These are phyloP conservation scores for Mycena maculata DNA, from an alignment of 768 basidiomycete species.

Conservation along the genomic window DNA sequence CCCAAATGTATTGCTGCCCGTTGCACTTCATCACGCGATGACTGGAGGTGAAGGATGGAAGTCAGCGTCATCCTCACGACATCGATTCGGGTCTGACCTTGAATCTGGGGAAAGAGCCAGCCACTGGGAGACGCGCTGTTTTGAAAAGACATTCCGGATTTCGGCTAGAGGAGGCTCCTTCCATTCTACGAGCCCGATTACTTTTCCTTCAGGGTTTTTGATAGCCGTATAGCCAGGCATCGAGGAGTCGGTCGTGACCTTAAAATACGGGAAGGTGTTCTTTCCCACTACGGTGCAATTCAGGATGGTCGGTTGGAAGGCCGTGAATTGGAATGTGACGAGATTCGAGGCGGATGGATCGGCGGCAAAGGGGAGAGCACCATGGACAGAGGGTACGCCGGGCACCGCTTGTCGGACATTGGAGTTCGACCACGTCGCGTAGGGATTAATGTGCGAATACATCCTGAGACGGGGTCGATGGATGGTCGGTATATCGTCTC, in stretches of 20 bases:
- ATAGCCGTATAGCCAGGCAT: slow-evolving; percentile 43
- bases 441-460: slow-evolving; percentile 14
- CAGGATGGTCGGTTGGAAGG: slow-evolving; percentile 14
- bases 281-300: slow-evolving; percentile 24
- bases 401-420: background rate
- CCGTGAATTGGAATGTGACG: slow-evolving; percentile 51
- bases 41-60: background rate
- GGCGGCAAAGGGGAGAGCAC: slow-evolving; percentile 53
- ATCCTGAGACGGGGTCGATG: too few relatives aligned
- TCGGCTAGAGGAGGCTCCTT: slow-evolving; percentile 43
- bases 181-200: slow-evolving; percentile 53
- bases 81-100: slow-evolving; percentile 37
- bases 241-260: slow-evolving; percentile 46
- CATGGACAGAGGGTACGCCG: slow-evolving; percentile 51
- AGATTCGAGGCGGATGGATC: slow-evolving; percentile 25
- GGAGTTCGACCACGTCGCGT: slow-evolving; percentile 14
- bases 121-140: slow-evolving; percentile 50
- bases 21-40: slow-evolving; percentile 43
- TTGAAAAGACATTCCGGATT: slow-evolving; percentile 42
- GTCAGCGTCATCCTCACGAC: too few relatives aligned
- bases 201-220: slow-evolving; percentile 37
- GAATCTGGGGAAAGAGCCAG: slow-evolving; percentile 48
- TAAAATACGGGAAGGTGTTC: slow-evolving; percentile 50
- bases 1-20: slow-evolving; percentile 50
- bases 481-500: background rate